Evolutionary conservation across 345 rosid genomes (phyloP).

Genomic region (Cardamine occulta): DNA sequence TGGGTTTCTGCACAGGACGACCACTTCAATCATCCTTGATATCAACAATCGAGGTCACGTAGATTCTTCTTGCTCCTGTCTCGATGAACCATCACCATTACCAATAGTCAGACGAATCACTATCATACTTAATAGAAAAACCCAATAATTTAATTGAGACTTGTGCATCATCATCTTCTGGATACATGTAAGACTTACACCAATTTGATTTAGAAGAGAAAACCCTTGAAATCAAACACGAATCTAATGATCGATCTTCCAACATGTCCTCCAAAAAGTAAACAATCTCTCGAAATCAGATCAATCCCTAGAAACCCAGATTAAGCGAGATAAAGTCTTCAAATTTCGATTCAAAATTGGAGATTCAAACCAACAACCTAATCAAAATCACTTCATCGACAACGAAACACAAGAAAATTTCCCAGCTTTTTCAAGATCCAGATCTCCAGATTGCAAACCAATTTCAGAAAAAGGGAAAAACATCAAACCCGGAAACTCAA

Average conservation of each 20-base stretch:
- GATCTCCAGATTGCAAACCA: too few species aligned
- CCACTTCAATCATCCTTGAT: too few species aligned
- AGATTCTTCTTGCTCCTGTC: too few species aligned
- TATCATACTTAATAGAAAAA: slow-evolving; percentile 22
- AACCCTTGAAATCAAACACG: slow-evolving; percentile 59
- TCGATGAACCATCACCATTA: too few species aligned
- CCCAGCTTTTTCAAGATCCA: too few species aligned
- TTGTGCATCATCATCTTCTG: slow-evolving; percentile 35
- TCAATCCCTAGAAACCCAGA: slow-evolving; percentile 15
- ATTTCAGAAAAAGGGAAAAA: too few species aligned
- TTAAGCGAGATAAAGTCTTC: slow-evolving; percentile 1
- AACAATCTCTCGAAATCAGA: slow-evolving; percentile 8
- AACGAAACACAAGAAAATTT: slow-evolving; percentile 21
- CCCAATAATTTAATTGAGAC: slow-evolving; percentile 41
- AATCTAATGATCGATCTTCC: slow-evolving; percentile 65
- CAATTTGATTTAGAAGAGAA: slow-evolving; percentile 63
- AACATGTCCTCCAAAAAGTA: slow-evolving; percentile 55
- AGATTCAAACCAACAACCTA: slow-evolving; percentile 13
- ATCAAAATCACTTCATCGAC: neutral
- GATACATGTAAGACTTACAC: slow-evolving; percentile 58
- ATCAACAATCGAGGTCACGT: too few species aligned
- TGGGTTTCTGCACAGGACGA: too few species aligned
- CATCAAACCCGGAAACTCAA: too few species aligned
- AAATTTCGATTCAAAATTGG: slow-evolving; percentile 37
- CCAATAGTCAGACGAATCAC: neutral